Conservation (phyloP, 805 yeast genomes). For the Teunomyces lycoperdinae region DNA sequence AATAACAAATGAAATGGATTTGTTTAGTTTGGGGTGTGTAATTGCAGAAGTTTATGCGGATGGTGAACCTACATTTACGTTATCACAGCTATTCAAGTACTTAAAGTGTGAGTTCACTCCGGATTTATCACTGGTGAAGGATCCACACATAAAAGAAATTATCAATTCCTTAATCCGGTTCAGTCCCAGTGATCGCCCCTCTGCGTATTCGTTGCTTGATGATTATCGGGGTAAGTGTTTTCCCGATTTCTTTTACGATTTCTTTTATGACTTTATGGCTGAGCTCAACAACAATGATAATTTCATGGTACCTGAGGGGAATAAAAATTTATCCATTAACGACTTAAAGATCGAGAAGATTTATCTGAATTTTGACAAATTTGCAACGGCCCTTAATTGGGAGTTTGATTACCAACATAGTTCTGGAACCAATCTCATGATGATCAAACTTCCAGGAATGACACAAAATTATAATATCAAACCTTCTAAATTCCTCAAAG, state of each 20-base stretch:
- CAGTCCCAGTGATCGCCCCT: constrained; percentile 58
- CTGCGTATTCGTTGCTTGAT: constrained; percentile 52
- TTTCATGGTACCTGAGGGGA: constrained; percentile 12
- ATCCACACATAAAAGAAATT: constrained; percentile 49
- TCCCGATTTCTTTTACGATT: constrained; percentile 67
- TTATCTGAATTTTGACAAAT: constrained; percentile 55
- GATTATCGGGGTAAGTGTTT: constrained; percentile 52
- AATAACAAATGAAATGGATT: constrained; percentile 69
- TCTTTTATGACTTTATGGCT: constrained; percentile 63
- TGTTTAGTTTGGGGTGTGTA: constrained; percentile 81
- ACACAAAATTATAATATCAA: constrained; percentile 41
- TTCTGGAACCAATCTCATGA: constrained; percentile 29
- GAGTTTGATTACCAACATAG: background rate
- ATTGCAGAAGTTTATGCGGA: constrained; percentile 86
- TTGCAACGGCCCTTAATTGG: constrained; percentile 22
- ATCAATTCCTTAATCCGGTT: constrained; percentile 61
- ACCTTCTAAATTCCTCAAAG: constrained; percentile 14
- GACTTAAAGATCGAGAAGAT: constrained; percentile 57
- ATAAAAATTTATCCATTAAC: constrained; percentile 23
- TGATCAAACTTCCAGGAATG: constrained; percentile 53
- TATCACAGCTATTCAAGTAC: constrained; percentile 84
- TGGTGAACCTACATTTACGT: constrained; percentile 81
- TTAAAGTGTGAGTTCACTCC: constrained; percentile 68
- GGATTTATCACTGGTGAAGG: constrained; percentile 54
- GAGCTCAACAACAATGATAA: constrained; percentile 23